Base-by-base conservation (phyloP, 2,329 filamentous ascomycete genomes). In the Rugonectria rugulosa region DNA sequence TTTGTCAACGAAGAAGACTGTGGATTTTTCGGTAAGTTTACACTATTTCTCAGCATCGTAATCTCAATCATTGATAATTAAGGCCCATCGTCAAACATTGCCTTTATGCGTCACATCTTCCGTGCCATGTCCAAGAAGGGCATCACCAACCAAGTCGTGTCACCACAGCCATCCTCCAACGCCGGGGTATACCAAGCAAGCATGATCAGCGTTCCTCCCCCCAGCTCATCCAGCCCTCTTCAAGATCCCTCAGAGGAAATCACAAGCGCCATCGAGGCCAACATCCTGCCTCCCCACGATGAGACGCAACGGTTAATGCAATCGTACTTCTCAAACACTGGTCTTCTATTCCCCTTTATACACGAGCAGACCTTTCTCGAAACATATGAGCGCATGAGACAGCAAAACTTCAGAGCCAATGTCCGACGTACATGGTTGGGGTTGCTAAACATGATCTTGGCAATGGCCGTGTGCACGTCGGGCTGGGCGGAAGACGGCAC, bases 341-440 rank as follows among this genome's bases (percentile, higher is more conserved):
- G 69, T 2, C 49, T 69, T 0, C 24, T 72, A 0, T 72, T 72
- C n/a, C 69, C 70, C 0, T 72, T 66, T 4, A 56, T 72, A 0
- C 63, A 72, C 15, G 61, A 69, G 19, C 51, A 56, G 11, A 62
- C 45, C 2, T 72, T 72, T 44, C 52, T 64, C 5, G 61, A 66
- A 0, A 60, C 61, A 0, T 72, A 70, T 19, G 10, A 58, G 1
- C 40, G 56, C 3, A 62, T 64, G 10, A 54, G 42, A 27, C 37
- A 47, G 20, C 51, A 49, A 4, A 62, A 63, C 0, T 64, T 76
- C 32, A 11, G 60, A 12, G 70, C 63, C 0, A 71, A 67, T 4
- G 73, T 77, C 0, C 70, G 79, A 1, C 73, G 75, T n/a, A 77
- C 79, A 0, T 83, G 80, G 81, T 71, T 83, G 0, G 79, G 78